Percentiles rank a stretch among this genome's conserved stretches.
Evolutionary conservation across 75 land plant genomes (phyloP).

Genomic region (Picea glauca): DNA sequence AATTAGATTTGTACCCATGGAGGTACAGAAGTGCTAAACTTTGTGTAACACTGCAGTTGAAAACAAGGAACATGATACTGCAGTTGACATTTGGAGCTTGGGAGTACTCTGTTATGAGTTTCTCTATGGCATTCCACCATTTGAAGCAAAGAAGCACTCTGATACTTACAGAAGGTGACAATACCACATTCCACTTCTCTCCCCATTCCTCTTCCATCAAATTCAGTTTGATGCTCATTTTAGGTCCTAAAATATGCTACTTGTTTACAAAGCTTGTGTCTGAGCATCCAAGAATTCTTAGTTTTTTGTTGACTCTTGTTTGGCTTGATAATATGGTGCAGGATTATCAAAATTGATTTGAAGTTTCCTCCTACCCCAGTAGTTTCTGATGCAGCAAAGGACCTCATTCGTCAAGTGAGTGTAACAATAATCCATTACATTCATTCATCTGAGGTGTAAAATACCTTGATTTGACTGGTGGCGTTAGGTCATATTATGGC

Average conservation of each 20-base stretch:
- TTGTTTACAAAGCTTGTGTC: background rate
- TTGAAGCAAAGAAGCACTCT: slow-evolving; percentile 36
- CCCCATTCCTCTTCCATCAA: background rate
- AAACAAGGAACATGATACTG: slow-evolving; percentile 42
- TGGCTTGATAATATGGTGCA: slow-evolving; percentile 11
- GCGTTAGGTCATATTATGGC: background rate
- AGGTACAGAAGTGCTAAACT: background rate
- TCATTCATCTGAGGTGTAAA: background rate
- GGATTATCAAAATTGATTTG: slow-evolving; percentile 33
- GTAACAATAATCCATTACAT: background rate
- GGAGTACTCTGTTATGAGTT: slow-evolving; percentile 49
- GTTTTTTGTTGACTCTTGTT: background rate
- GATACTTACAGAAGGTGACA: slow-evolving; percentile 41
- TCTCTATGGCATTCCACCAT: slow-evolving; percentile 41
- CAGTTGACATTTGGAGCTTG: slow-evolving; percentile 52
- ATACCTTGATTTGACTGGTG: background rate
- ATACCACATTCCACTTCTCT: background rate
- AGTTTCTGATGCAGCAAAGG: slow-evolving; percentile 37
- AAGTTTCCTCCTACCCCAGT: slow-evolving; percentile 36
- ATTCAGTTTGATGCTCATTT: background rate
- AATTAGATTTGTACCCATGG: background rate
- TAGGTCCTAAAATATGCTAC: background rate
- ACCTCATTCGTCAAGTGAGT: slow-evolving; percentile 34
- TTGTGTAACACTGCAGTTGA: slow-evolving; percentile 24
- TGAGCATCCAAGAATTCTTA: background rate